Evolutionary conservation across 805 yeast genomes (phyloP).

Genomic region (Tetrapisispora phaffii): DNA sequence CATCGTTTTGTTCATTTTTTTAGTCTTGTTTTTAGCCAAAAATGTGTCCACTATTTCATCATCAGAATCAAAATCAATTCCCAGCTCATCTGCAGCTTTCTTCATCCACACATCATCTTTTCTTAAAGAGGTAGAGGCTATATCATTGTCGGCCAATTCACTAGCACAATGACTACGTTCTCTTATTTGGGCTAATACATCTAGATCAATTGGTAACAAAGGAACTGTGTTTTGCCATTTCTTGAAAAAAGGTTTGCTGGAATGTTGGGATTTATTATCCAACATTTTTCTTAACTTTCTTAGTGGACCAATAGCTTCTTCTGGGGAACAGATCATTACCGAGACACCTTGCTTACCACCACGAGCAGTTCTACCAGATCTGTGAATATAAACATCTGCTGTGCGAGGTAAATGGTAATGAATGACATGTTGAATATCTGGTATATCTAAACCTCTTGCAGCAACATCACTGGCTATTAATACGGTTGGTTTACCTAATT

Average conservation of each 20-base stretch:
- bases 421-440: constrained; percentile 83
- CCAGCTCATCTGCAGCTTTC: constrained; percentile 89
- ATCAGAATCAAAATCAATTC: constrained; percentile 60
- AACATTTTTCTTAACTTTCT: constrained; percentile 58
- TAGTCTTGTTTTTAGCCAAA: constrained; percentile 51
- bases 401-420: constrained; percentile 93
- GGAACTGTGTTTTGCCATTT: constrained; percentile 50
- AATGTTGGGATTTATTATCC: constrained; percentile 22
- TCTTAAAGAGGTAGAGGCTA: constrained; percentile 46
- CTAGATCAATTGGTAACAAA: constrained; percentile 66
- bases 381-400: constrained; percentile 88
- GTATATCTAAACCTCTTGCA: constrained; percentile 93
- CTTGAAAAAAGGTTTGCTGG: constrained; percentile 21
- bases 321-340: constrained; percentile 84
- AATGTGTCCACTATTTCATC: constrained; percentile 37
- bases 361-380: constrained; percentile 98
- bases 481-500: constrained; percentile 47
- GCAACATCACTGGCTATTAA: constrained; percentile 95
- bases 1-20: constrained; percentile 43
- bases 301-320: constrained; percentile 84
- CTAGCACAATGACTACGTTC: constrained; percentile 62
- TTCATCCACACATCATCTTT: constrained; percentile 75
- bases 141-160: constrained; percentile 62
- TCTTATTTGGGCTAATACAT: constrained; percentile 58
- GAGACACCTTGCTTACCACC: constrained; percentile 93